Conservation (phyloP, 1,284 basidiomycete species). For the Salmacisia buchloeana region DNA sequence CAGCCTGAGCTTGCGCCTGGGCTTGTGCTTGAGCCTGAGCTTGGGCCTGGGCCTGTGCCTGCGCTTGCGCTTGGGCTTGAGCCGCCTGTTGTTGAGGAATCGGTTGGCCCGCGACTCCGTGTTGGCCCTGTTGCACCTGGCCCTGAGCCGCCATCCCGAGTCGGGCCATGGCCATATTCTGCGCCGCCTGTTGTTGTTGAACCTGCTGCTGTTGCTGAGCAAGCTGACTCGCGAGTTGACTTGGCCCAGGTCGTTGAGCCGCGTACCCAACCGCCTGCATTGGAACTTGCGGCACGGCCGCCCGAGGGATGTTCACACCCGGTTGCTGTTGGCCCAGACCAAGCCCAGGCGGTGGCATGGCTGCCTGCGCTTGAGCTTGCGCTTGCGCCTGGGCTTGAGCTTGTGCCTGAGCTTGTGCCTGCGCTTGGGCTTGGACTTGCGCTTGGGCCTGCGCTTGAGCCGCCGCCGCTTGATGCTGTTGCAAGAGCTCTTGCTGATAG, state of each 20-base stretch:
- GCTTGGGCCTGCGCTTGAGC: slow-evolving; percentile 19
- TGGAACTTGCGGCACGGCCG: not conserved
- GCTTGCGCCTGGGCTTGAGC: not conserved
- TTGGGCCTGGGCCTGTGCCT: not conserved
- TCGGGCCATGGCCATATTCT: too few species aligned
- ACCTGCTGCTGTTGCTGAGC: slow-evolving; percentile 12
- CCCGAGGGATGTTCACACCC: not conserved
- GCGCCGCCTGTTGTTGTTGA: slow-evolving; percentile 19
- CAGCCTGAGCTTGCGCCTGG: not conserved
- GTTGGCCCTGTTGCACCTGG: slow-evolving; percentile 25
- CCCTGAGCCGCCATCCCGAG: too few species aligned
- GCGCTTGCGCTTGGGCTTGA: slow-evolving; percentile 19
- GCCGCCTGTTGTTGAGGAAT: slow-evolving; percentile 26
- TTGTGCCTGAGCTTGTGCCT: slow-evolving; percentile 2
- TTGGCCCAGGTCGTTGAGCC: not conserved
- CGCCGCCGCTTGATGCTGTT: slow-evolving; percentile 20
- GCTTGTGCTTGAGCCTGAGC: not conserved
- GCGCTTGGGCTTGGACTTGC: slow-evolving; percentile 21
- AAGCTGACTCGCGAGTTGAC: not conserved
- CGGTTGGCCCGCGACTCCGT: too few species aligned
- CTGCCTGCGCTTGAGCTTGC: not conserved
- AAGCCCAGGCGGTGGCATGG: not conserved
- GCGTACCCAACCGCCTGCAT: not conserved
- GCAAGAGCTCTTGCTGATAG: slow-evolving; percentile 19
- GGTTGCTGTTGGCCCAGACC: not conserved